phyloP scores from a whole-genome alignment of 2,329 filamentous ascomycete species.

The Aspergillus hortae region DNA sequence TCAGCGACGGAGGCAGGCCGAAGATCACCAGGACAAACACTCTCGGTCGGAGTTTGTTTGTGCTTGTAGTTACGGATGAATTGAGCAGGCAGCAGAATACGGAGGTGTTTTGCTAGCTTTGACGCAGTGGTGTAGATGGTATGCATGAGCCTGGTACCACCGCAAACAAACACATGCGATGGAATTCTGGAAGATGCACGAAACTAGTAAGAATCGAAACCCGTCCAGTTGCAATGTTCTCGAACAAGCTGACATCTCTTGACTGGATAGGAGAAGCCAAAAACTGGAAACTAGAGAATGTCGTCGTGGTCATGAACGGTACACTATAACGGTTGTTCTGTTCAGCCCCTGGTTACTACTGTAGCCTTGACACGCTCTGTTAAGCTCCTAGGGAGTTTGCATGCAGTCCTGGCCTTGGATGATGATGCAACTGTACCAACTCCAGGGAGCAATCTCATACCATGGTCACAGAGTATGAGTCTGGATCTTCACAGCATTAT shows the following conservation, averaged over 20 bases:
- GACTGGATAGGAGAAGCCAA: no score
- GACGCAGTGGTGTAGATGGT: no score
- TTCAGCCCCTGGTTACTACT: background rate
- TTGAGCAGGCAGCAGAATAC: no score
- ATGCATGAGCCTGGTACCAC: background rate
- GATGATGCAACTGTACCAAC: no score
- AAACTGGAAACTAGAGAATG: background rate
- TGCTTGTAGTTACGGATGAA: background rate
- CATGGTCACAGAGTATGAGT: no score
- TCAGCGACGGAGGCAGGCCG: background rate
- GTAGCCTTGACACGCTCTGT: background rate
- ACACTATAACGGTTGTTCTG: background rate
- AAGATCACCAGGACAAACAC: background rate
- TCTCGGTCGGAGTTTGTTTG: background rate
- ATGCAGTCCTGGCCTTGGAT: no score
- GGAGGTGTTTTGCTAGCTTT: no score
- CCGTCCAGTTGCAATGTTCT: background rate
- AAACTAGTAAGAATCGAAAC: no score
- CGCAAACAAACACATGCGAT: background rate
- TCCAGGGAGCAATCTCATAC: no score
- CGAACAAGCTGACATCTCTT: no score
- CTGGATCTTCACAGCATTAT: no score
- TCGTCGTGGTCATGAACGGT: background rate
- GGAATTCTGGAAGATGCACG: background rate
- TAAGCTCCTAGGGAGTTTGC: no score